Base-by-base conservation (phyloP, 148 eudicot species). In the Persicaria maculosa region DNA sequence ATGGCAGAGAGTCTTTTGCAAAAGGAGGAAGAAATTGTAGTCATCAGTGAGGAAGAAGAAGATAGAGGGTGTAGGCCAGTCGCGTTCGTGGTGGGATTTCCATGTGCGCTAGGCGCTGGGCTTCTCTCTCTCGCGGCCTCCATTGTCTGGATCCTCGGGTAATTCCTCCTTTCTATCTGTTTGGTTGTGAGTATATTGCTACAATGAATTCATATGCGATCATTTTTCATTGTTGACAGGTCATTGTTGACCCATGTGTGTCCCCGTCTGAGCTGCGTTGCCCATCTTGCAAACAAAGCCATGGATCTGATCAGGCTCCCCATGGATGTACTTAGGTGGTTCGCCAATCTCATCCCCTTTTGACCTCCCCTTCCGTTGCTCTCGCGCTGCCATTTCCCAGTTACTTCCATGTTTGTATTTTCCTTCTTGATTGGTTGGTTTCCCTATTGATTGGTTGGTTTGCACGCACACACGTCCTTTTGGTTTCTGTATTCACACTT, bases 71-170 rank as follows among this genome's bases (percentile, higher is more conserved):
- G 90, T 48, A 73, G 89, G 43, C 93, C 93, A 4, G 73, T 89
- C 45, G 93, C 88, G 2, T 86, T 77, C 76, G 74, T 89, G 58
- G 73, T 89, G 70, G 87, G 93, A 4, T 78, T 89, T 10, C 93
- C 90, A 44, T 89, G 85, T 76, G 90, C 88, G 57, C 79, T 89
- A 22, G 81, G 86, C 68, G 77, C 82, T 45, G 82, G 86, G 43
- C 81, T 89, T 44, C 81, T 89, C 64, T 86, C 88, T 64, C 79
- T 89, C 76, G 79, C 88, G 73, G 93, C 84, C 43, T 77, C 80
- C 68, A 40, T 86, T 58, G 84, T 89, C 71, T 89, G 93, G 93
- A 83, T 89, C 59, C 86, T 89, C 78, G 93, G 93, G 93, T 88
- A 65, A 36, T 64, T 71, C 19, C 43, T 17, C 10, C 44, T 54